These are phyloP conservation scores for Uronychia setigera DNA, from an alignment of 73 alveolate genomes.

Conservation along the genomic window DNA sequence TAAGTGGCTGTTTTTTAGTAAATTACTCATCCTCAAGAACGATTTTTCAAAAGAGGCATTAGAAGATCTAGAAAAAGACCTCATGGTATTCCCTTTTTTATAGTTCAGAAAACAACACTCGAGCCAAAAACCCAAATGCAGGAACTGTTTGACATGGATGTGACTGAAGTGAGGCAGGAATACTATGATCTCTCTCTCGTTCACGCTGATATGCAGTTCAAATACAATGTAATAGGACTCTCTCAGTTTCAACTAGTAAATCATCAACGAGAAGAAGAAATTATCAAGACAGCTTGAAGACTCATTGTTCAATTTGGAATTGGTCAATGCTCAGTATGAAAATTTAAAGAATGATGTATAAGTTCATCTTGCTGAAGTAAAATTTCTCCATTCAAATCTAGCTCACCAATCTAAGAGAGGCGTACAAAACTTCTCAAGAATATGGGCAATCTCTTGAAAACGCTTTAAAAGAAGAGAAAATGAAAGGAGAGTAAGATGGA, in stretches of 20 bases:
- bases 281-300: neutral
- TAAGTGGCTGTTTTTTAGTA: slow-evolving; percentile 46
- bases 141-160: neutral
- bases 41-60: neutral
- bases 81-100: neutral
- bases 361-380: neutral
- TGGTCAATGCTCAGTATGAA: neutral
- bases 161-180: neutral
- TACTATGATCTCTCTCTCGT: neutral
- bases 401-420: neutral
- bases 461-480: neutral
- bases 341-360: neutral
- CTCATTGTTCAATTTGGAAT: neutral
- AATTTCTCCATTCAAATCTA: no score
- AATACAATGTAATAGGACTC: neutral
- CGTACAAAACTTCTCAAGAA: neutral
- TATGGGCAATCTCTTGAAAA: neutral
- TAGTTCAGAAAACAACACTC: neutral
- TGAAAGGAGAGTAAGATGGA: neutral
- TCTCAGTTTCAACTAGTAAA: neutral
- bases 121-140: neutral
- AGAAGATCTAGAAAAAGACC: neutral
- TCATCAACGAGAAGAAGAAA: neutral
- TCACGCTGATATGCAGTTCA: neutral
- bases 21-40: slow-evolving; percentile 13